Evolutionary conservation across 495 filamentous ascomycete genomes (phyloP).

Genomic region (Penicillium subrubescens): DNA sequence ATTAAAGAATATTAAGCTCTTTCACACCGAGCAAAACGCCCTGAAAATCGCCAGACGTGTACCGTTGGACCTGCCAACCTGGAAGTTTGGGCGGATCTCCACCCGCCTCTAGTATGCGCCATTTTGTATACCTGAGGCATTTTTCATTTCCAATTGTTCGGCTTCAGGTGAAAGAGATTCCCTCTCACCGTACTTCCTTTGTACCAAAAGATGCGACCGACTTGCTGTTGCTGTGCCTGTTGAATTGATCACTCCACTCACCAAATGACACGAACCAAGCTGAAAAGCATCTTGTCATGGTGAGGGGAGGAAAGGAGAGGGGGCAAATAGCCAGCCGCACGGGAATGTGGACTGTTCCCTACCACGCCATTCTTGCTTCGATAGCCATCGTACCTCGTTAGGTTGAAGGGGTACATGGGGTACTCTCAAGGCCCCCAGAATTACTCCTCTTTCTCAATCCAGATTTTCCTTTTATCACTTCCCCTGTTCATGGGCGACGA

Average conservation of each 20-base stretch:
- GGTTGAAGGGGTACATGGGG: background rate
- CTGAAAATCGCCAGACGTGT: background rate
- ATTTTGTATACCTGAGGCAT: conserved; percentile 35
- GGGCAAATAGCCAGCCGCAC: background rate
- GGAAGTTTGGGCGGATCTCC: conserved; percentile 12
- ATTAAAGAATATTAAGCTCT: conserved; percentile 31
- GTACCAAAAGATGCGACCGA: background rate
- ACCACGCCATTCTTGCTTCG: background rate
- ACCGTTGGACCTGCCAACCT: background rate
- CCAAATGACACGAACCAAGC: background rate
- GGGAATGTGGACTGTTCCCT: background rate
- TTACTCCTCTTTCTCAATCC: background rate
- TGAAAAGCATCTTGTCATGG: background rate
- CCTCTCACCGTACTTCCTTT: background rate
- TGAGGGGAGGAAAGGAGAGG: background rate
- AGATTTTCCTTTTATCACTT: background rate
- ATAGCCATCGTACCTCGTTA: background rate
- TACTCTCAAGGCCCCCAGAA: background rate
- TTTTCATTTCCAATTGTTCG: conserved; percentile 29
- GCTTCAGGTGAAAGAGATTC: background rate
- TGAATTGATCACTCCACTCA: background rate
- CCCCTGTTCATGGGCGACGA: background rate
- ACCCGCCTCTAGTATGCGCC: conserved; percentile 24
- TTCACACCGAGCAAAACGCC: background rate
- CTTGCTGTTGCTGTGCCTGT: background rate